phyloP scores from a whole-genome alignment of 345 rosid species.

The Eucalyptus paniculata region DNA sequence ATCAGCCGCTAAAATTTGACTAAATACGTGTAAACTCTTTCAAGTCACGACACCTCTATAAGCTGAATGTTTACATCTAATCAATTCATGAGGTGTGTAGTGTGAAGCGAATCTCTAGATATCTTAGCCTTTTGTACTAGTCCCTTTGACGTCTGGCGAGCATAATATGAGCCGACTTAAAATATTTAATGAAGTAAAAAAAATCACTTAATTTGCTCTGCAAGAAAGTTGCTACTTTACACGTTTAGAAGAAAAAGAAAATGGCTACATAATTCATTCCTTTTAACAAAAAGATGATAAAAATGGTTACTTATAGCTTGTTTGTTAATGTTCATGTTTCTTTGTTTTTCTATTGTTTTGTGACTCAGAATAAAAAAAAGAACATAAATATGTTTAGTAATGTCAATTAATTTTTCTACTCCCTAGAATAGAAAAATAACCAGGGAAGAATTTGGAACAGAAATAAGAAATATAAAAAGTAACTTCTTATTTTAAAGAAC shows the following conservation, averaged over 20 bases:
- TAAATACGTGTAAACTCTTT: not conserved
- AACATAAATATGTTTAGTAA: accelerated
- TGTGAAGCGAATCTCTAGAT: not conserved
- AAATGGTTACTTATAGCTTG: too few species aligned
- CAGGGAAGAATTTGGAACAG: too few species aligned
- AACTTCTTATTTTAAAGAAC: too few species aligned
- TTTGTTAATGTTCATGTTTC: too few species aligned
- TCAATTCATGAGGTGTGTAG: not conserved
- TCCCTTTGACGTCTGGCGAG: not conserved
- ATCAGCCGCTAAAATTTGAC: not conserved
- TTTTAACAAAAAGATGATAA: not conserved
- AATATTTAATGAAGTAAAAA: not conserved
- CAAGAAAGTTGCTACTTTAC: not conserved
- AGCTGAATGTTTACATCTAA: not conserved
- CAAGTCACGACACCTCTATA: not conserved
- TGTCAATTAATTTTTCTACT: too few species aligned
- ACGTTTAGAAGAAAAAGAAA: not conserved
- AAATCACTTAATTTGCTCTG: not conserved
- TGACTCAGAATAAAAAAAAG: too few species aligned
- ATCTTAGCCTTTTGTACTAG: not conserved
- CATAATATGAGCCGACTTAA: not conserved
- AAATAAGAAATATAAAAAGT: too few species aligned
- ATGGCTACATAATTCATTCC: not conserved
- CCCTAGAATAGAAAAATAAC: too few species aligned
- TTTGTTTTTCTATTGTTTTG: too few species aligned